Percentiles rank a stretch among this genome's conserved stretches.
phyloP scores from a whole-genome alignment of 345 rosid genomes.

The Salix caprea region DNA sequence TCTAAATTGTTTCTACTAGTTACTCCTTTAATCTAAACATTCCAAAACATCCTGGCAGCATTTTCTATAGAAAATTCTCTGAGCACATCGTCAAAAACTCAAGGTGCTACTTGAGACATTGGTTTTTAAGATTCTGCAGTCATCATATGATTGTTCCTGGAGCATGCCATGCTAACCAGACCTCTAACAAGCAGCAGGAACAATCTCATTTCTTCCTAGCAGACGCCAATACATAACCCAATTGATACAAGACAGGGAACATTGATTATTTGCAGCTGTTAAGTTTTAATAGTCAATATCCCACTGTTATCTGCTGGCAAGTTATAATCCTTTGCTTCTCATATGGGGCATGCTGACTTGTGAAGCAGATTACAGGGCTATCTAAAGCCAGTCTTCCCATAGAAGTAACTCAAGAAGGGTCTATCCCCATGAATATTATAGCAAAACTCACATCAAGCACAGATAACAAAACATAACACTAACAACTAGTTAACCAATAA shows the following conservation, averaged over 20 bases:
- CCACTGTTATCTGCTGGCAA: slow-evolving; percentile 13
- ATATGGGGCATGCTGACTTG: background rate
- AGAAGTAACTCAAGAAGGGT: background rate
- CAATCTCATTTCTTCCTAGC: background rate
- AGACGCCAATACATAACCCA: background rate
- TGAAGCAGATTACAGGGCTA: slow-evolving; percentile 1
- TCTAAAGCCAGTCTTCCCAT: background rate
- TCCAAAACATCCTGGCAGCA: too few species aligned
- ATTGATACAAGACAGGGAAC: slow-evolving; percentile 23
- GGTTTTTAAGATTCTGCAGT: too few species aligned
- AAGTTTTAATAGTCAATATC: background rate
- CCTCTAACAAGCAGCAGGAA: background rate
- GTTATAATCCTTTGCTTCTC: slow-evolving; percentile 9
- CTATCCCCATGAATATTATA: slow-evolving; percentile 3
- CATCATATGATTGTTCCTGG: too few species aligned
- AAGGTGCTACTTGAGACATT: too few species aligned
- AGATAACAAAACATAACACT: background rate
- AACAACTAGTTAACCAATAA: background rate
- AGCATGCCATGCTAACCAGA: too few species aligned
- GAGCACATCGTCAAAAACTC: too few species aligned
- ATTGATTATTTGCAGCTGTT: background rate
- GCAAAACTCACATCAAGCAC: background rate
- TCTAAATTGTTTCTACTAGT: too few species aligned
- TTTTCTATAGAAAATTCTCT: too few species aligned
- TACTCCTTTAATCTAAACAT: background rate